Base-by-base conservation (phyloP, 2,329 filamentous ascomycete species). In the Annulohypoxylon truncatum region DNA sequence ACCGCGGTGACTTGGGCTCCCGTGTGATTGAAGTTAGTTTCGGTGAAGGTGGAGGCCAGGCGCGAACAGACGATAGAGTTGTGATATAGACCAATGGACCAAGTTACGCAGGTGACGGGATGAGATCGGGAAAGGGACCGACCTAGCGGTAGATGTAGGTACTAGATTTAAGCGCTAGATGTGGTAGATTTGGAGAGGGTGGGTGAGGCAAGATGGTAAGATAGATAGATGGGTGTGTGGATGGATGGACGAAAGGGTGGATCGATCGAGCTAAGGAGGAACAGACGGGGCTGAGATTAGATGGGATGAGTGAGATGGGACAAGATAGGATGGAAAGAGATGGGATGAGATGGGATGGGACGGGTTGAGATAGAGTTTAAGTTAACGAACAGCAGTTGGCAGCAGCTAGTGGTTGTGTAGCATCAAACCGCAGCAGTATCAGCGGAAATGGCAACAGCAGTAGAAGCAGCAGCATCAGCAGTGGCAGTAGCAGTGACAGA, bases 51-150 rank as follows among this genome's bases (percentile, higher is more conserved):
- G n/a, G 7, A 15, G 44, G 6, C 9, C 26, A 47, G 22, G 48
- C 28, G 28, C 15, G 44, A 40, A 44, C 13, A 28, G 35, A 18
- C 13, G 35, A 47, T 28, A 48, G 31, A 57, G 51, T 38, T 62
- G 18, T 61, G 51, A 38, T 62, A 56, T 56, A 48, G 9, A 38
- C 28, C 35, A 40, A 50, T 24, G 38, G 13, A n/a, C 31, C 5
- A 22, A 61, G 53, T 56, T 52, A 52, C 46, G 53, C 47, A 57
- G 29, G 20, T n/a, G 24, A 35, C 10, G 20, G 46, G 29, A 40
- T 58, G 38, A 63, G 53, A 63, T 56, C 60, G 38, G 53, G 53
- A 47, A 52, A 47, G 38, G 52, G 35, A 47, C 28, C 48, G 13
- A 26, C 28, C 29, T n/a, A 46, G 42, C 10, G 53, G 22, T 33